Evolutionary conservation across 345 rosid genomes (phyloP).

Genomic region (Salix exigua): DNA sequence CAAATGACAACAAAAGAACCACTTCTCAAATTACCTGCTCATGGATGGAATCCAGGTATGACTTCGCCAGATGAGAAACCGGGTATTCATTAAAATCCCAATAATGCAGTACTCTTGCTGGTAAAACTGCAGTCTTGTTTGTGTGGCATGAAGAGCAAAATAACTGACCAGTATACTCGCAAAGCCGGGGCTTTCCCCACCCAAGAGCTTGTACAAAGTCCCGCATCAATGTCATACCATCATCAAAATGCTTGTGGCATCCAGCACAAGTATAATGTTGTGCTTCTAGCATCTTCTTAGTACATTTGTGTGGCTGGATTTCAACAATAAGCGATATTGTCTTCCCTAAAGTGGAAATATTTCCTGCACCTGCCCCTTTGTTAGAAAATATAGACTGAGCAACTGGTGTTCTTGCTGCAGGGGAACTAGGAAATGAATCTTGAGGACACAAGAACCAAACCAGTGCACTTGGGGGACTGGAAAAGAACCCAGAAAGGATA

Average conservation of each 20-base stretch:
- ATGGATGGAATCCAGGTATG: constrained; percentile 82
- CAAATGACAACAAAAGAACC: neutral
- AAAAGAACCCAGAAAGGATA: constrained; percentile 51
- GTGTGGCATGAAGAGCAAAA: constrained; percentile 90
- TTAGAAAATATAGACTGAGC: constrained; percentile 30
- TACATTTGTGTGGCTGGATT: constrained; percentile 58
- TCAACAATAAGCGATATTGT: constrained; percentile 81
- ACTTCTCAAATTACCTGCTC: constrained; percentile 60
- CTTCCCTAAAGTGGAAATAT: constrained; percentile 58
- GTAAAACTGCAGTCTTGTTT: constrained; percentile 78
- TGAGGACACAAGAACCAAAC: constrained; percentile 72
- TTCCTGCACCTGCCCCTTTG: constrained; percentile 37
- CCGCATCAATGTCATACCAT: constrained; percentile 58
- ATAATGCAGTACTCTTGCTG: constrained; percentile 82
- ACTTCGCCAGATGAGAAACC: constrained; percentile 86
- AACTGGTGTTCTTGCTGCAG: constrained; percentile 32
- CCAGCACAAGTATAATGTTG: constrained; percentile 92
- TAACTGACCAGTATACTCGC: constrained; percentile 86
- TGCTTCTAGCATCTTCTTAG: constrained; percentile 70
- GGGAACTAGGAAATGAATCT: constrained; percentile 50
- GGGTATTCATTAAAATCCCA: constrained; percentile 87
- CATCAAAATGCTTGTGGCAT: constrained; percentile 84
- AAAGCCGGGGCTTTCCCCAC: constrained; percentile 88
- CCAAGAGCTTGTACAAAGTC: constrained; percentile 77
- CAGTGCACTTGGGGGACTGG: constrained; percentile 61